Percentiles rank a stretch among this genome's conserved stretches.
Conservation (phyloP, 2,329 filamentous ascomycete species). For the Colletotrichum tabaci region DNA sequence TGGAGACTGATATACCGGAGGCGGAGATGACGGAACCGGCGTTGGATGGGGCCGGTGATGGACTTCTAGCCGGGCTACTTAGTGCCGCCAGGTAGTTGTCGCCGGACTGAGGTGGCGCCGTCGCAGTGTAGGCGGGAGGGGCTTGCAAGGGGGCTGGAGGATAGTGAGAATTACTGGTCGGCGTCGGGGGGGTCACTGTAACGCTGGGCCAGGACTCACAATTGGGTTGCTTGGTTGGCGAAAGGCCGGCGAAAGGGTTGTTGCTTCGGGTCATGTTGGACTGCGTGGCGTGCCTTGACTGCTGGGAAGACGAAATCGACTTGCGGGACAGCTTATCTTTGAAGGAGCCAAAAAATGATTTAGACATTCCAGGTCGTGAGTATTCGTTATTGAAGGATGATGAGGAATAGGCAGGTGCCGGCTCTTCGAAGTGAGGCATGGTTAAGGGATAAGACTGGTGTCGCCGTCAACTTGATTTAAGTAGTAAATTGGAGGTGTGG, state of each 20-base stretch:
- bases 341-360: constrained; percentile 51
- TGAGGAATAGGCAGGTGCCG: neutral
- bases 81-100: constrained; percentile 32
- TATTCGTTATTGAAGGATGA: neutral
- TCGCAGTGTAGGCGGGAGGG: constrained; percentile 54
- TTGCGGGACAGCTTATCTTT: constrained; percentile 54
- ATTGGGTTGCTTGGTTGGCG: constrained; percentile 31
- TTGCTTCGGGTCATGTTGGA: constrained; percentile 38
- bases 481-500: neutral
- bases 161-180: constrained; percentile 3
- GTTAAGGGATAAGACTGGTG: neutral
- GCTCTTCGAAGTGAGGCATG: constrained; percentile 35
- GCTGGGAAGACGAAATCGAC: constrained; percentile 38
- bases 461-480: constrained; percentile 23
- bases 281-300: constrained; percentile 11
- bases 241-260: constrained; percentile 43
- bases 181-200: neutral
- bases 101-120: constrained; percentile 14
- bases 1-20: constrained; percentile 51
- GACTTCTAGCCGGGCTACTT: constrained; percentile 29
- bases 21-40: constrained; percentile 29
- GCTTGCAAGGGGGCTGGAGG: constrained; percentile 47
- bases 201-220: constrained; percentile 38
- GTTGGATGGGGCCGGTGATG: constrained; percentile 45
- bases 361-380: constrained; percentile 34